Base-by-base conservation (phyloP, 306 rosid genomes). In the Gillenia trifoliata region DNA sequence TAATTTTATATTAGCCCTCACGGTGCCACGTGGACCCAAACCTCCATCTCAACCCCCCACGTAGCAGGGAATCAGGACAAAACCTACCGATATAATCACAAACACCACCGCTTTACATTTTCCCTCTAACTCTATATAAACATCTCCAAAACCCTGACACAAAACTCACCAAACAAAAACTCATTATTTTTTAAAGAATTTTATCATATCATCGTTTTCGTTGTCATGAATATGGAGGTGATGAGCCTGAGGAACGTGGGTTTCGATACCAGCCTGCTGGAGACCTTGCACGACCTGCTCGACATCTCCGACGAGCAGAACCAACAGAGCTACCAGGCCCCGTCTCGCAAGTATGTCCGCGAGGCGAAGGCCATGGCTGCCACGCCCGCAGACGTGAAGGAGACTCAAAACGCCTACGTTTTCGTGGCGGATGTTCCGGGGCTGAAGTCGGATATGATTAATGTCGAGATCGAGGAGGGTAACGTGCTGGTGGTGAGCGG, bases 271-370 rank as follows among this genome's bases (percentile, higher is more conserved):
- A 43, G 33, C 55, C 26, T 80, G 23, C 26, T 82, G 1, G 82
- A 84, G 33, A 47, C 79, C 43, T 68, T 85, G 64, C 89, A 88
- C 60, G 88, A 86, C 78, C 75, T 79, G n/a, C 77, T 86, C 2
- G 90, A 86, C 45, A 45, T 80, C 62, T 8, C 83, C 2, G 87
- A 81, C 22, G 87, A 84, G 72, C 15, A 75, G 1, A 74, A 70
- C 50, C 73, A 84, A 79, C 4, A 72, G 5, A 38, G 60, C 63
- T 77, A 68, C 73, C 77, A 55, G 52, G 79, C 77, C 3, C 86
- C 90, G 2, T 76, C 83, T 1, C 80, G 83, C 8, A 34, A 64
- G 2, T 80, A 77, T 20, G 75, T 82, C 22, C 34, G 85, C 2
- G 86, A 82, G 26, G 62, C 83, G 28, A 87, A 87, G 60, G 86